Percentiles rank a stretch among this genome's conserved stretches.
Conservation (phyloP, 129 eudicot genomes). For the Sambucus nigra region DNA sequence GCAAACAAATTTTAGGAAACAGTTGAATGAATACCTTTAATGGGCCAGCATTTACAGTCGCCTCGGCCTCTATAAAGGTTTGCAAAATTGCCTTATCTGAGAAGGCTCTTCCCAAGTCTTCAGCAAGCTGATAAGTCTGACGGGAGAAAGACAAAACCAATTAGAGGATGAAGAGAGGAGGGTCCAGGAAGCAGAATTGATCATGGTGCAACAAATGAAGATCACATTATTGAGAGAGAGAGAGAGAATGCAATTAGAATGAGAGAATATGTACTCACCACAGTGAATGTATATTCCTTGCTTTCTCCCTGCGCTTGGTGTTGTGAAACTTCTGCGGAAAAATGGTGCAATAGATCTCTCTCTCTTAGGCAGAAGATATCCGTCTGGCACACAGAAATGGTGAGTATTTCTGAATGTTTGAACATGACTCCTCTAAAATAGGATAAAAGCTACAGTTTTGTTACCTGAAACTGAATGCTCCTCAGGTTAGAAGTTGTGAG, state of each 20-base stretch:
- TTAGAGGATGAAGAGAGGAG: background rate
- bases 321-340: constrained; percentile 63
- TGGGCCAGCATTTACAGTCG: constrained; percentile 40
- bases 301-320: constrained; percentile 61
- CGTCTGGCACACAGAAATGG: constrained; percentile 31
- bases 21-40: constrained; percentile 46
- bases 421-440: background rate
- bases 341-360: constrained; percentile 69
- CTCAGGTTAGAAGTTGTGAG: constrained; percentile 58
- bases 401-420: background rate
- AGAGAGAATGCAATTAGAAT: background rate
- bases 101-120: constrained; percentile 96
- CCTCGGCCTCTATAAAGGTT: constrained; percentile 71
- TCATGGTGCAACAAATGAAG: background rate
- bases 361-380: constrained; percentile 73
- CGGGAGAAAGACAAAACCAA: background rate
- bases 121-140: constrained; percentile 88
- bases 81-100: constrained; percentile 61
- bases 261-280: constrained; percentile 29
- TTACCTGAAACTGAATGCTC: constrained; percentile 65
- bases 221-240: background rate
- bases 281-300: constrained; percentile 57
- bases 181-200: background rate
- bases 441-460: background rate
- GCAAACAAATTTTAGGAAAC: background rate